phyloP scores from a whole-genome alignment of 495 filamentous ascomycete genomes.

The Schizothecium vesticola region DNA sequence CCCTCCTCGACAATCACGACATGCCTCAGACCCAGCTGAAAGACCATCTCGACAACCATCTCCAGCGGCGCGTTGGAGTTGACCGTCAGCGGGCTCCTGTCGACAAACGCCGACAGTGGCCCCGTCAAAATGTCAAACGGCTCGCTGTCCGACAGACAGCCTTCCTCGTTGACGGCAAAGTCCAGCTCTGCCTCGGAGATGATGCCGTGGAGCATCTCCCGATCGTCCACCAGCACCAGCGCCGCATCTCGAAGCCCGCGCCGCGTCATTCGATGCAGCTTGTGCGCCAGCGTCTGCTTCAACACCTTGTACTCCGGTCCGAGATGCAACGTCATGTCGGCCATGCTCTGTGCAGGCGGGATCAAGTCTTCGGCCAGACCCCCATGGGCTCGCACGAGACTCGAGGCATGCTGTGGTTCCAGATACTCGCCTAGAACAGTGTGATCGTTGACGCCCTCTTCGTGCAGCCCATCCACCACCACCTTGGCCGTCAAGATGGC shows the following conservation, averaged over 20 bases:
- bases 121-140: conserved; percentile 43
- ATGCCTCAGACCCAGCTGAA: conserved; percentile 49
- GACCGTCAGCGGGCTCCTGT: conserved; percentile 48
- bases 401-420: conserved; percentile 30
- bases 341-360: conserved; percentile 48
- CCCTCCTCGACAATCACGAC: conserved; percentile 48
- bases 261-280: conserved; percentile 42
- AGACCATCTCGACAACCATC: conserved; percentile 56
- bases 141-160: conserved; percentile 9
- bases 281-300: conserved; percentile 35
- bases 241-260: conserved; percentile 53
- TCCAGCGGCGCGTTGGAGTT: conserved; percentile 51
- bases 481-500: conserved; percentile 56
- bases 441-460: conserved; percentile 52
- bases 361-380: conserved; percentile 39
- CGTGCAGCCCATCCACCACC: conserved; percentile 48
- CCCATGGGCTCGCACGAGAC: conserved; percentile 12
- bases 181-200: conserved; percentile 52
- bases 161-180: conserved; percentile 37
- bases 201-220: conserved; percentile 48
- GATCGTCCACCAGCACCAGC: conserved; percentile 48
- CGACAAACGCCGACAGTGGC: conserved; percentile 44
- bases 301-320: conserved; percentile 42
- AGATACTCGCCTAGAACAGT: conserved; percentile 31
- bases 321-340: conserved; percentile 50